Conservation (phyloP, 2,329 filamentous ascomycete species). For the Penicillium verrucosum region DNA sequence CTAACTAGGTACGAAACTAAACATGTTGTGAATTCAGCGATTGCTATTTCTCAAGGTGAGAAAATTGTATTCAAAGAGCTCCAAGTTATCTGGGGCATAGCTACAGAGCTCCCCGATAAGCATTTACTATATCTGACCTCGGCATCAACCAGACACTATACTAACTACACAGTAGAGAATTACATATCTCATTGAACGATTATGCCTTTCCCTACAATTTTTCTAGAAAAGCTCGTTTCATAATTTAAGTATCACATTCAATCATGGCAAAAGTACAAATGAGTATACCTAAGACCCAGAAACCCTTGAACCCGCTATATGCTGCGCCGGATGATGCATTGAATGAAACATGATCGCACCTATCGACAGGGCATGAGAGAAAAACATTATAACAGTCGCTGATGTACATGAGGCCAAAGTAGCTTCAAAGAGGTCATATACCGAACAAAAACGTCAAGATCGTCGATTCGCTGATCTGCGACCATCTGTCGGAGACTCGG, state of each 20-base stretch:
- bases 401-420: constrained; percentile 16
- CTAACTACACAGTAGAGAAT: no score
- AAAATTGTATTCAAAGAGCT: not conserved
- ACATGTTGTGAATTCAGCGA: not conserved
- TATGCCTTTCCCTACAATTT: not conserved
- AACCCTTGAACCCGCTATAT: constrained; percentile 19
- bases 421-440: constrained; percentile 11
- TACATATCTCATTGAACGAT: not conserved
- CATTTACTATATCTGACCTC: not conserved
- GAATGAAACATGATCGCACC: constrained; percentile 13
- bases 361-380: constrained; percentile 10
- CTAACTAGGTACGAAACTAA: not conserved
- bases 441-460: constrained; percentile 17
- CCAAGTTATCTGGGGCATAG: not conserved
- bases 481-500: constrained; percentile 41
- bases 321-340: constrained; percentile 26
- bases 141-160: not conserved
- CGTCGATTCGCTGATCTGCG: constrained; percentile 36
- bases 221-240: not conserved
- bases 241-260: constrained; percentile 17
- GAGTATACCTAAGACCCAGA: constrained; percentile 16
- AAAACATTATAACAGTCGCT: constrained; percentile 16
- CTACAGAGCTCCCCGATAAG: constrained; percentile 1
- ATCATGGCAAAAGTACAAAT: constrained; percentile 20
- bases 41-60: not conserved